phyloP scores from a whole-genome alignment of 2,329 filamentous ascomycete species.

The Epichloe gansuensis region DNA sequence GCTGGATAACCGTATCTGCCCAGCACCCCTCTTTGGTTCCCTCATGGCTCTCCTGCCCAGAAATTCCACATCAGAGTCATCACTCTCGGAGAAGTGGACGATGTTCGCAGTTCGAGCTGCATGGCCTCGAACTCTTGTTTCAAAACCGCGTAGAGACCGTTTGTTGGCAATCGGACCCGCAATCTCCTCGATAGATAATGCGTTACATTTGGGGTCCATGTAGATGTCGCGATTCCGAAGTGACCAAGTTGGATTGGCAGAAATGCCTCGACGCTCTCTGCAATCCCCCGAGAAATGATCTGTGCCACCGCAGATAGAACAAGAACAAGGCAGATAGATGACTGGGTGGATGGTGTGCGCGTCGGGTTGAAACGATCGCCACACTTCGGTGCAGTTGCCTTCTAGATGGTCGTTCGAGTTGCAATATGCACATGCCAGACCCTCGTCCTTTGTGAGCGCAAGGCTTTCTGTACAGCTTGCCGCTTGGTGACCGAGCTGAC shows the following conservation, averaged over 20 bases:
- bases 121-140: constrained; percentile 22
- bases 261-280: constrained; percentile 12
- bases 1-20: constrained; percentile 27
- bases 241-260: constrained; percentile 37
- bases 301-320: constrained; percentile 40
- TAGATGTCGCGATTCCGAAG: constrained; percentile 34
- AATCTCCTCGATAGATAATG: constrained; percentile 25
- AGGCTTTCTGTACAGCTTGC: constrained; percentile 44
- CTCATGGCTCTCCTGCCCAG: constrained; percentile 22
- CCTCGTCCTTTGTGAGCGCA: constrained; percentile 35
- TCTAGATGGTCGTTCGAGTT: constrained; percentile 43
- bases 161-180: constrained; percentile 12
- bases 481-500: constrained; percentile 45
- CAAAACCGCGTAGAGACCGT: constrained; percentile 12
- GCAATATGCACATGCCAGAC: constrained; percentile 49
- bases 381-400: constrained; percentile 44
- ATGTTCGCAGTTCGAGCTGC: constrained; percentile 22
- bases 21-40: constrained; percentile 15
- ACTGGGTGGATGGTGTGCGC: constrained; percentile 33
- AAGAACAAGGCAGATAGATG: constrained; percentile 35
- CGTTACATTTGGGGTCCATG: constrained; percentile 30
- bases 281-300: constrained; percentile 48
- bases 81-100: constrained; percentile 33
- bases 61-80: constrained; percentile 33
- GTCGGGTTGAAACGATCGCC: constrained; percentile 40